Percentiles rank a stretch among this genome's conserved stretches.
These are phyloP conservation scores for Candida saitoana DNA, from an alignment of 805 yeast genomes.

Conservation along the genomic window DNA sequence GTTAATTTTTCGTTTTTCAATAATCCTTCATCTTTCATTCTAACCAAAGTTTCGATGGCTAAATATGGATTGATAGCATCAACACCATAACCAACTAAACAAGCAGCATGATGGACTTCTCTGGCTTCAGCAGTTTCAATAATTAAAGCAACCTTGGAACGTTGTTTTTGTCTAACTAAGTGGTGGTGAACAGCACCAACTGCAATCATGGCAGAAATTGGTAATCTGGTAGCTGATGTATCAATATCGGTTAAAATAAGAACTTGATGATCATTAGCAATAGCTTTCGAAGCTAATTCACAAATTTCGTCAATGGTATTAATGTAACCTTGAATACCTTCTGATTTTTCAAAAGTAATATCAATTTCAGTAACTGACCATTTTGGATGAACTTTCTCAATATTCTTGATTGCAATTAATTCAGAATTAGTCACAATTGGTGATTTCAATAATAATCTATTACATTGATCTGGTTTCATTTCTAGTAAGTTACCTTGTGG, in stretches of 20 bases:
- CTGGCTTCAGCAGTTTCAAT: conserved; percentile 96
- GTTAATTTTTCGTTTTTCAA: conserved; percentile 51
- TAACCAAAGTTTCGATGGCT: conserved; percentile 82
- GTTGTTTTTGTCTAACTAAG: conserved; percentile 90
- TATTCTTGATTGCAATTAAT: conserved; percentile 67
- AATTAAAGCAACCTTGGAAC: conserved; percentile 88
- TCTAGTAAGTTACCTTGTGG: conserved; percentile 97
- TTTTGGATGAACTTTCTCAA: conserved; percentile 71
- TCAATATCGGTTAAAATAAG: conserved; percentile 72
- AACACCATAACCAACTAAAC: conserved; percentile 93
- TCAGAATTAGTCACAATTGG: conserved; percentile 78
- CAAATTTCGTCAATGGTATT: conserved; percentile 83
- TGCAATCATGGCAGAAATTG: conserved; percentile 88
- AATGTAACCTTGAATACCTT: conserved; percentile 83
- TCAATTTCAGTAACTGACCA: conserved; percentile 85
- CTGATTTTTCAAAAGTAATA: conserved; percentile 78
- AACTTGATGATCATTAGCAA: conserved; percentile 69
- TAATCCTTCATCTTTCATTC: conserved; percentile 78
- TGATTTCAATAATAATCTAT: conserved; percentile 74
- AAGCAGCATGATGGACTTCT: conserved; percentile 95
- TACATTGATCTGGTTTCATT: conserved; percentile 88
- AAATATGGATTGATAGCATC: conserved; percentile 94
- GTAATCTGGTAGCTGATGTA: conserved; percentile 57
- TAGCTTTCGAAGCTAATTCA: conserved; percentile 79
- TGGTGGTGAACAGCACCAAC: conserved; percentile 96